Base-by-base conservation (phyloP, 768 basidiomycete species). In the Lentinus tigrinus region DNA sequence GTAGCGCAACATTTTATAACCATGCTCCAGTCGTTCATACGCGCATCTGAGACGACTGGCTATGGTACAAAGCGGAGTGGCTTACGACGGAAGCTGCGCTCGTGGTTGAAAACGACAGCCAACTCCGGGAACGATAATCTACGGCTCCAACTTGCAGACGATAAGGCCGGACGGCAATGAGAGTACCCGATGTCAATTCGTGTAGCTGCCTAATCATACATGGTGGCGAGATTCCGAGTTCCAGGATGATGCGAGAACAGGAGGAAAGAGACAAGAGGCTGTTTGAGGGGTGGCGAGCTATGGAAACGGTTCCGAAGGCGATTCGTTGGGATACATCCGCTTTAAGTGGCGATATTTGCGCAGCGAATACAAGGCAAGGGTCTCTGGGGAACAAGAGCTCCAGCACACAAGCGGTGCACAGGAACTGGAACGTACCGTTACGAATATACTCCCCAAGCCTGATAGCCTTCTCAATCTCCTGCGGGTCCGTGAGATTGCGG, bases 301-400 rank as follows among this genome's bases (percentile, higher is more conserved):
- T 49, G 58, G 53, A n/a, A 48, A 28, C 1, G 63, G 51, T 16
- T 63, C 63, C 37, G 52, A 23, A 10, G 39, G 49, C 28, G 57
- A 61, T 19, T 64, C 52, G 4, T 64, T 37, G 7, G 66, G 82
- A 67, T 93, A 93, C 77, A 85, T 85, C 56, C 86, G 79, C 67
- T 83, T 88, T 61, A 94, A 73, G 68, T 92, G 82, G 46, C 92
- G 83, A 65, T 93, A 94, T 72, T 94, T 94, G 62, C 88, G 81
- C 43, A 94, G 73, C 1, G 89, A 85, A 65, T 94, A 93, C 21
- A 94, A 72, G 0, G 91, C 91, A 43, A 93, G 76, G 0, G 91
- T 93, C 74, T 93, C 91, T 92, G 43, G 64, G n/a, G 4, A 48
- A 19, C 34, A 31, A 23, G 7, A 43, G 48, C 19, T 49, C 8